phyloP scores from a whole-genome alignment of 2,329 filamentous ascomycete species.

The Paecilomyces niveus region DNA sequence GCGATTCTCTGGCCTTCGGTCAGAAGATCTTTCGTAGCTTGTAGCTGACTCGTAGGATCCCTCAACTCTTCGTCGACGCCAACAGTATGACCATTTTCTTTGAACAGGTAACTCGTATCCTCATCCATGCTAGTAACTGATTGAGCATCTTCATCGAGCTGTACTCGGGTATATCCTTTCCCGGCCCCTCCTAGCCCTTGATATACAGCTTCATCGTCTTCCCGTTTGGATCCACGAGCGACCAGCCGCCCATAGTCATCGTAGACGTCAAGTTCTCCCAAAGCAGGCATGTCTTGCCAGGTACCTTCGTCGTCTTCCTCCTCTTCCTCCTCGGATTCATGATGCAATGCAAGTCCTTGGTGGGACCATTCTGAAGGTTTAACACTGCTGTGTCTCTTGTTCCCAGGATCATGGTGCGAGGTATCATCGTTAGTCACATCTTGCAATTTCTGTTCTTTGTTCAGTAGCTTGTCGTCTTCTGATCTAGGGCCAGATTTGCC shows the following conservation, averaged over 20 bases:
- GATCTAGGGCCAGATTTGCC: background rate
- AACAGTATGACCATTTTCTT: constrained; percentile 53
- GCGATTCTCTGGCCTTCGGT: constrained; percentile 94
- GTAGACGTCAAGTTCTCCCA: constrained; percentile 89
- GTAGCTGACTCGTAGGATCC: constrained; percentile 82
- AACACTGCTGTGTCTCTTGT: constrained; percentile 17
- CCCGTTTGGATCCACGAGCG: constrained; percentile 67
- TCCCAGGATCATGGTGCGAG: constrained; percentile 9
- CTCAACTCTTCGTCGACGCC: constrained; percentile 66
- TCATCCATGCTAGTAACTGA: constrained; percentile 96
- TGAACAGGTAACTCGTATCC: constrained; percentile 93
- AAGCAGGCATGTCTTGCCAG: constrained; percentile 94
- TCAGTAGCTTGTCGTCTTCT: background rate
- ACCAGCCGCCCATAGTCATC: constrained; percentile 86
- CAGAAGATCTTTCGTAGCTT: constrained; percentile 89
- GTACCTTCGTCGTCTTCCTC: constrained; percentile 56
- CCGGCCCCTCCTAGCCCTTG: constrained; percentile 77
- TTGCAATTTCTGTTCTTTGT: background rate
- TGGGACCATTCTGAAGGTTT: constrained; percentile 81
- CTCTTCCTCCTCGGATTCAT: constrained; percentile 32
- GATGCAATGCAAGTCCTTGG: constrained; percentile 60
- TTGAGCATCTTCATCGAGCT: constrained; percentile 88
- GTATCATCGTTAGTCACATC: constrained; percentile 3
- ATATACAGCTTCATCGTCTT: constrained; percentile 66
- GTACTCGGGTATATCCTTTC: constrained; percentile 91